Evolutionary conservation across 495 filamentous ascomycete genomes (phyloP).

Genomic region (Penicillium dipodomyicola): DNA sequence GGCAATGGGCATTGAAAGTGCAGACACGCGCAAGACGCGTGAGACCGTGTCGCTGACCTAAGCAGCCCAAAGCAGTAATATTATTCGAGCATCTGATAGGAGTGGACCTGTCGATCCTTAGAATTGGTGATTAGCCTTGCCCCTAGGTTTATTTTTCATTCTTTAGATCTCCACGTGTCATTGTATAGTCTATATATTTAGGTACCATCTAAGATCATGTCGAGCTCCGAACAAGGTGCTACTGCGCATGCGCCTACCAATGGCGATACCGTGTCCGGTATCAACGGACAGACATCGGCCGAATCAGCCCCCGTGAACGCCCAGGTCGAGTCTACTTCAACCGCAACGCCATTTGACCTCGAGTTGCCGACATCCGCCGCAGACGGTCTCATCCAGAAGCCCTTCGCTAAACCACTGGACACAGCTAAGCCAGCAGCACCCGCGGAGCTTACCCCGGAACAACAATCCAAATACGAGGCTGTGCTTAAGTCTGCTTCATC

Average conservation of each 20-base stretch:
- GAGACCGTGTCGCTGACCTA: slow-evolving; percentile 26
- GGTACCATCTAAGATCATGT: not conserved
- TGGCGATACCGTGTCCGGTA: slow-evolving; percentile 19
- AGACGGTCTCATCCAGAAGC: slow-evolving; percentile 60
- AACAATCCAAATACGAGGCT: slow-evolving; percentile 76
- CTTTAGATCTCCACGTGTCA: not conserved
- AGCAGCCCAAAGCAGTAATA: slow-evolving; percentile 23
- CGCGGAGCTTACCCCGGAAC: slow-evolving; percentile 64
- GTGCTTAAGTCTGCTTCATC: slow-evolving; percentile 63
- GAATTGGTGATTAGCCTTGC: slow-evolving; percentile 5
- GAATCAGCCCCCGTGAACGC: slow-evolving; percentile 13
- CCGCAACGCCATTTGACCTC: slow-evolving; percentile 29
- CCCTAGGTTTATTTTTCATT: slow-evolving; percentile 1
- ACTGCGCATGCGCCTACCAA: slow-evolving; percentile 16
- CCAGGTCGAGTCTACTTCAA: slow-evolving; percentile 10
- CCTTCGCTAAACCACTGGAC: slow-evolving; percentile 62
- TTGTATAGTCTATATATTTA: not conserved
- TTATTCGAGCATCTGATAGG: slow-evolving; percentile 11
- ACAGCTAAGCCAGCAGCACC: slow-evolving; percentile 51
- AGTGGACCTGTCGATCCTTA: slow-evolving; percentile 12
- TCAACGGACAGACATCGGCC: slow-evolving; percentile 9
- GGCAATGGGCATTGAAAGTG: slow-evolving; percentile 6
- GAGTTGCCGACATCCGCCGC: slow-evolving; percentile 46
- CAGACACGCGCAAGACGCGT: slow-evolving; percentile 20
- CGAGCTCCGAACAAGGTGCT: slow-evolving; percentile 4